A percentile compares a stretch with the other conserved stretches of the same genome.
Evolutionary conservation across 129 eudicot genomes (phyloP).

Genomic region (Gnaphalium uliginosum): DNA sequence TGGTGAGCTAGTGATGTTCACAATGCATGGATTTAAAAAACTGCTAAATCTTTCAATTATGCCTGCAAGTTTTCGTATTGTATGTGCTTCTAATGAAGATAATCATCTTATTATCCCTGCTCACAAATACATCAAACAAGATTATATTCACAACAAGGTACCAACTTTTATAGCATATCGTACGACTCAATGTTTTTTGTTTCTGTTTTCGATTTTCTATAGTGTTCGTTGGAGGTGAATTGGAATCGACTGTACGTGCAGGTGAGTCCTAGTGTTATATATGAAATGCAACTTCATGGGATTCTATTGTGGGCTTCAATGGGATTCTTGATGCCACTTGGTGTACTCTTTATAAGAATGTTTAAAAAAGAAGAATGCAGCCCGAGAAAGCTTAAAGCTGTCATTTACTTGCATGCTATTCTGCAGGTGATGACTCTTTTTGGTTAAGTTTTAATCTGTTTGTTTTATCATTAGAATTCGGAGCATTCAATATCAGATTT

Average conservation of each 20-base stretch:
- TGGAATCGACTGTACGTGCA: conserved; percentile 19
- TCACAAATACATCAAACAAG: conserved; percentile 38
- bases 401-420: conserved; percentile 52
- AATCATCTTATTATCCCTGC: conserved; percentile 14
- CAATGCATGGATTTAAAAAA: conserved; percentile 33
- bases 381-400: conserved; percentile 41
- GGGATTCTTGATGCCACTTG: conserved; percentile 75
- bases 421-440: conserved; percentile 44
- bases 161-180: neutral
- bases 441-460: neutral
- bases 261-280: conserved; percentile 44
- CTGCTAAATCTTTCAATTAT: conserved; percentile 13
- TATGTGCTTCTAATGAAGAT: conserved; percentile 40
- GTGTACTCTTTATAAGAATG: conserved; percentile 53
- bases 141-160: conserved; percentile 30
- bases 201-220: neutral
- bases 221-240: neutral
- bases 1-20: conserved; percentile 24
- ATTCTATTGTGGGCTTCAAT: conserved; percentile 72
- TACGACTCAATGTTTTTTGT: neutral
- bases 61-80: conserved; percentile 31
- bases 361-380: conserved; percentile 43
- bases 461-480: neutral
- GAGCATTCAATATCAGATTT: conserved; percentile 14
- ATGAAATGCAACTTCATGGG: conserved; percentile 59